These are phyloP conservation scores for Pichia sp. DNA, from an alignment of 1,139 yeast species.

Conservation along the genomic window DNA sequence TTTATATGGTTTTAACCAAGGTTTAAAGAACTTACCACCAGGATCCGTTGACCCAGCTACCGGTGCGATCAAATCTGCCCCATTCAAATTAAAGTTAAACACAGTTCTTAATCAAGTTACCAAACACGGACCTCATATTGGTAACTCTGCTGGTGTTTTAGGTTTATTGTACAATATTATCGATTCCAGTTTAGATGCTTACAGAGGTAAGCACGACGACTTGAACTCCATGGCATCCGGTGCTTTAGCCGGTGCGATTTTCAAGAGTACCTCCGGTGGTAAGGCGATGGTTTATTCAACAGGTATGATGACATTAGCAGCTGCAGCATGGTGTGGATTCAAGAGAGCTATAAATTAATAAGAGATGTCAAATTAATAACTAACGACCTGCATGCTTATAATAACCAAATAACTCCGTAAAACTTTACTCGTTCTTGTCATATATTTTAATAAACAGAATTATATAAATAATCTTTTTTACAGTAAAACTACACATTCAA, in stretches of 20 bases:
- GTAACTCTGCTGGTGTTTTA: conserved; percentile 92
- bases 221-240: conserved; percentile 85
- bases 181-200: conserved; percentile 73
- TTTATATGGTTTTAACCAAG: conserved; percentile 82
- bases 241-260: conserved; percentile 88
- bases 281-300: conserved; percentile 89
- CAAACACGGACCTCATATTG: conserved; percentile 92
- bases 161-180: conserved; percentile 86
- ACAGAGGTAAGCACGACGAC: conserved; percentile 89
- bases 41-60: conserved; percentile 30
- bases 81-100: conserved; percentile 78
- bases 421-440: background rate
- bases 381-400: background rate
- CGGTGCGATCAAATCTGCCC: conserved; percentile 43
- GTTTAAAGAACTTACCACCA: conserved; percentile 71
- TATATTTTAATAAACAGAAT: background rate
- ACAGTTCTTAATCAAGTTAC: conserved; percentile 91
- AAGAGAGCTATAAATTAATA: conserved; percentile 45
- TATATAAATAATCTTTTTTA: too few relatives aligned
- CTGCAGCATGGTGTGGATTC: conserved; percentile 90
- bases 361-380: background rate
- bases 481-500: too few relatives aligned
- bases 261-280: conserved; percentile 81
- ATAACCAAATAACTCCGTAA: too few relatives aligned
- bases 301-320: conserved; percentile 83